phyloP scores from a whole-genome alignment of 2,329 filamentous ascomycete genomes.

The Ilyonectria robusta region DNA sequence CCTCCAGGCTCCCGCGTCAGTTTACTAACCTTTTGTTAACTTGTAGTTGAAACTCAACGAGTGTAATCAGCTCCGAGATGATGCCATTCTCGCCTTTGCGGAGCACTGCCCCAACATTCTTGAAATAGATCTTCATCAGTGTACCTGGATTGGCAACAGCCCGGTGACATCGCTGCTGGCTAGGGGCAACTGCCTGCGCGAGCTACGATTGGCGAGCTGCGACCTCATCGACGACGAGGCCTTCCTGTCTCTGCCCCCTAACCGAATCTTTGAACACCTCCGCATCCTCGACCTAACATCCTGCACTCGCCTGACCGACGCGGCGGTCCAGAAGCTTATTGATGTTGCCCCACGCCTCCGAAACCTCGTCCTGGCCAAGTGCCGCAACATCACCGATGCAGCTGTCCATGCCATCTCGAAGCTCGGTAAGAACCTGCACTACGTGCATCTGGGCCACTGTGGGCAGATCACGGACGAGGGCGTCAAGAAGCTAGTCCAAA shows the following conservation, averaged over 20 bases:
- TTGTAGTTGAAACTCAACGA: slow-evolving; percentile 91
- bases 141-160: slow-evolving; percentile 83
- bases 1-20: neutral
- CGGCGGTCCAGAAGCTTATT: slow-evolving; percentile 90
- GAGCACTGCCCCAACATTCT: slow-evolving; percentile 91
- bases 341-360: slow-evolving; percentile 87
- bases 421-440: slow-evolving; percentile 96
- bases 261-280: slow-evolving; percentile 84
- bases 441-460: slow-evolving; percentile 96
- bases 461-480: slow-evolving; percentile 90
- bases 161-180: slow-evolving; percentile 86
- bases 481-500: slow-evolving; percentile 85
- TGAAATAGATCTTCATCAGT: slow-evolving; percentile 95
- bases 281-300: slow-evolving; percentile 95
- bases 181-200: slow-evolving; percentile 86
- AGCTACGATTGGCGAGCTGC: slow-evolving; percentile 90
- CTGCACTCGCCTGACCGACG: slow-evolving; percentile 86
- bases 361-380: slow-evolving; percentile 95
- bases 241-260: slow-evolving; percentile 82
- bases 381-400: slow-evolving; percentile 89
- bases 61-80: slow-evolving; percentile 86
- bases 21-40: slow-evolving; percentile 49
- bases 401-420: slow-evolving; percentile 89
- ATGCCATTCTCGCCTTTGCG: slow-evolving; percentile 87
- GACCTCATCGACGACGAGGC: slow-evolving; percentile 88